These are phyloP conservation scores for Arabidopsis lyrata DNA, from an alignment of 441 rosid genomes.

Conservation along the genomic window DNA sequence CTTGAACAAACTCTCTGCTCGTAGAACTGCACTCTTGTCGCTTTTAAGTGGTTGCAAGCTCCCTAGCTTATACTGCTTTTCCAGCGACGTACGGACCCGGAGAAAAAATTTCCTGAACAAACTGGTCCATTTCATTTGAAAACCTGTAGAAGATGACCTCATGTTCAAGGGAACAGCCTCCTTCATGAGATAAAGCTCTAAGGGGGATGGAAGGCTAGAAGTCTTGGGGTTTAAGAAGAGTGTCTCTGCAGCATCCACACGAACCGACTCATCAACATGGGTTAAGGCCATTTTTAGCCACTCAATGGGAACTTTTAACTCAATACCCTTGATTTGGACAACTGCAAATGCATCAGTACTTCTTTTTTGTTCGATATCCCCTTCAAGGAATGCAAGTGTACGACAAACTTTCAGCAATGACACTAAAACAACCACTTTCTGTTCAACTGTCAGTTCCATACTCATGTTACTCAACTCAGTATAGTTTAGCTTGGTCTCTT, in stretches of 20 bases:
- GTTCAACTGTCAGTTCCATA: constrained; percentile 66
- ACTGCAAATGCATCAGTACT: constrained; percentile 52
- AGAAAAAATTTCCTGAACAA: constrained; percentile 88
- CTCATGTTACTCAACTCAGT: constrained; percentile 48
- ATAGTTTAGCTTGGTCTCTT: constrained; percentile 52
- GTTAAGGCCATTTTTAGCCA: constrained; percentile 93
- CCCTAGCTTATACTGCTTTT: constrained; percentile 85
- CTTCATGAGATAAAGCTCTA: constrained; percentile 82
- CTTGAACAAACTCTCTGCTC: constrained; percentile 79
- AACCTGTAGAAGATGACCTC: constrained; percentile 94
- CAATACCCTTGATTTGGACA: constrained; percentile 74
- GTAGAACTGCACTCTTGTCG: constrained; percentile 50
- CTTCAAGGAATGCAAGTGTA: constrained; percentile 87
- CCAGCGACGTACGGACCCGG: constrained; percentile 92
- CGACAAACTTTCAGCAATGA: constrained; percentile 96
- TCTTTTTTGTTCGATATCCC: constrained; percentile 73
- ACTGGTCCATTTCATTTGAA: constrained; percentile 99
- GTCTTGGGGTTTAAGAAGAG: constrained; percentile 93
- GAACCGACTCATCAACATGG: constrained; percentile 91
- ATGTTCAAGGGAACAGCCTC: constrained; percentile 93
- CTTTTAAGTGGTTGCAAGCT: constrained; percentile 66
- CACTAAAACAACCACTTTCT: constrained; percentile 79
- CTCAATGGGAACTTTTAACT: constrained; percentile 69
- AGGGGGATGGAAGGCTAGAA: constrained; percentile 83
- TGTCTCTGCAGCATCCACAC: constrained; percentile 94